A percentile compares a stretch with the other conserved stretches of the same genome.
Conservation (phyloP, 306 rosid genomes). For the Potentilla sterilis region DNA sequence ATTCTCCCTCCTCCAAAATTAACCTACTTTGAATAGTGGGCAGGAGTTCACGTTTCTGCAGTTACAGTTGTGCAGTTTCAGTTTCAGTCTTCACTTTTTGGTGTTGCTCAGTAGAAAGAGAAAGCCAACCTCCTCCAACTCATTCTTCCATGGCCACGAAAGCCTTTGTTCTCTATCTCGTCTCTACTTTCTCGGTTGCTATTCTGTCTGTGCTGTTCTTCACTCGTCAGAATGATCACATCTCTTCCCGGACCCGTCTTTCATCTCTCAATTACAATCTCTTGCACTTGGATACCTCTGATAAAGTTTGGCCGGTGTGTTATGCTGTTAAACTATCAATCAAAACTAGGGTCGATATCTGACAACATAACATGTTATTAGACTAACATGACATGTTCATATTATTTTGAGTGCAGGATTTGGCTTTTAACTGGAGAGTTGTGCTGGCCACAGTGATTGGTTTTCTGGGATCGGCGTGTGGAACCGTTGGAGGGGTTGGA, state of each 20-base stretch:
- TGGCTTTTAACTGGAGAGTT: conserved; percentile 65
- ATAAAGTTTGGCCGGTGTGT: conserved; percentile 72
- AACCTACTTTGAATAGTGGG: not conserved
- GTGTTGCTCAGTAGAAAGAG: not conserved
- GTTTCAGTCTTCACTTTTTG: not conserved
- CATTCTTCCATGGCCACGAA: conserved; percentile 43
- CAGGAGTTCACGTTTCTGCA: not conserved
- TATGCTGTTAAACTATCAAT: not conserved
- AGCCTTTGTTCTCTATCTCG: conserved; percentile 50
- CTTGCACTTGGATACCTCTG: conserved; percentile 20
- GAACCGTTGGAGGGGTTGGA: conserved; percentile 96
- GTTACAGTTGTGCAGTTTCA: not conserved
- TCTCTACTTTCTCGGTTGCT: conserved; percentile 56
- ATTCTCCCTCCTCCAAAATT: not conserved
- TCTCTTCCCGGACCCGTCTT: not conserved
- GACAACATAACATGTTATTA: not conserved
- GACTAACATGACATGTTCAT: not conserved
- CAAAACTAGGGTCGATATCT: not conserved
- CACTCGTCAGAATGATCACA: conserved; percentile 16
- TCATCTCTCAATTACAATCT: conserved; percentile 23
- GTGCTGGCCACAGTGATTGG: conserved; percentile 72
- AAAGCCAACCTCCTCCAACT: not conserved
- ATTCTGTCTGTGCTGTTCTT: conserved; percentile 47
- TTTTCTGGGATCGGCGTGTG: conserved; percentile 86
- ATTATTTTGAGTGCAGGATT: conserved; percentile 40